A percentile compares a stretch with the other conserved stretches of the same genome.
Evolutionary conservation across 1,284 basidiomycete species (phyloP).

Genomic region (Cerioporus squamosus): DNA sequence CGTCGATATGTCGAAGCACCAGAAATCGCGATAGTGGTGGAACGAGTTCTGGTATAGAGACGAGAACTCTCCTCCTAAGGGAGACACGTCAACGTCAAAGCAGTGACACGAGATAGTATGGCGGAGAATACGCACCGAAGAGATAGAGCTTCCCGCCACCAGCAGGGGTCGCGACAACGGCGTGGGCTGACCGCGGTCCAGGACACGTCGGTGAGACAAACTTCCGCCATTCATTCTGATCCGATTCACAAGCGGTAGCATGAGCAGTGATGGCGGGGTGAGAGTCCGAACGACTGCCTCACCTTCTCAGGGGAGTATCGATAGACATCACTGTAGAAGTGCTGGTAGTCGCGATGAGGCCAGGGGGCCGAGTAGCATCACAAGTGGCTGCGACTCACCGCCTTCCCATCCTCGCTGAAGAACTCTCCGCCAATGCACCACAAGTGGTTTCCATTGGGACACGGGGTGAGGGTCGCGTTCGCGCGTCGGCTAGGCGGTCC

Average conservation of each 20-base stretch:
- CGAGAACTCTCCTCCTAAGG: slow-evolving; percentile 81
- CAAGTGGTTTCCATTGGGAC: slow-evolving; percentile 77
- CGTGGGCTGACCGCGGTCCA: slow-evolving; percentile 85
- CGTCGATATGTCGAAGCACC: slow-evolving; percentile 76
- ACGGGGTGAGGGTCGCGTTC: slow-evolving; percentile 80
- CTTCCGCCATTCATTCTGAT: slow-evolving; percentile 83
- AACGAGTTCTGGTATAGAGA: slow-evolving; percentile 87
- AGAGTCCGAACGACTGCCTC: background rate
- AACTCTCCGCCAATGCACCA: slow-evolving; percentile 87
- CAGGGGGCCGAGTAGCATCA: slow-evolving; percentile 18
- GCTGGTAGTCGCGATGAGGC: slow-evolving; percentile 40
- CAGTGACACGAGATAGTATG: background rate
- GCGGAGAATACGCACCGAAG: slow-evolving; percentile 57
- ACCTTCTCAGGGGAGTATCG: slow-evolving; percentile 84
- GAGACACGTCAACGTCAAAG: background rate
- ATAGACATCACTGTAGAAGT: slow-evolving; percentile 83
- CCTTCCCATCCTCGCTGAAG: slow-evolving; percentile 82
- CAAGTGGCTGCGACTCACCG: slow-evolving; percentile 55
- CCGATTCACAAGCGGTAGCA: background rate
- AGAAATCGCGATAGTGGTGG: slow-evolving; percentile 91
- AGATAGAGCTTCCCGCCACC: slow-evolving; percentile 86
- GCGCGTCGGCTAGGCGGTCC: slow-evolving; percentile 82
- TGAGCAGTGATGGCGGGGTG: background rate
- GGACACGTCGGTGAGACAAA: slow-evolving; percentile 85
- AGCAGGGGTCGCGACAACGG: slow-evolving; percentile 71